Percentiles rank a stretch among this genome's conserved stretches.
Evolutionary conservation across 1,139 yeast species (phyloP).

Genomic region (Scheffersomyces titani): DNA sequence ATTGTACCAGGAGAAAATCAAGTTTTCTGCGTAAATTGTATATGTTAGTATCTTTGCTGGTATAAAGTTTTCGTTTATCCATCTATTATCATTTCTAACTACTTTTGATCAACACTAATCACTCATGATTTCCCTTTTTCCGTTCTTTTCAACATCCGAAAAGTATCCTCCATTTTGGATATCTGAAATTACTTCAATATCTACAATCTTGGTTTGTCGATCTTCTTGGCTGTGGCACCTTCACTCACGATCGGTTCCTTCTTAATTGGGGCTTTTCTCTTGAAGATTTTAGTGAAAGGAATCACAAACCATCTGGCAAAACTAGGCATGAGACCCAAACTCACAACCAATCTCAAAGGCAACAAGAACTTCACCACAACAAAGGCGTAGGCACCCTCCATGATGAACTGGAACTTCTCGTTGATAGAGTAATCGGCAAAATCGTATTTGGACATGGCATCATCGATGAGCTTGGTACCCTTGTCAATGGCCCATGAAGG

Average conservation of each 20-base stretch:
- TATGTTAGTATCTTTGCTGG: background rate
- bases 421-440: constrained; percentile 38
- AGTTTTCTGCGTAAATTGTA: background rate
- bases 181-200: constrained; percentile 1
- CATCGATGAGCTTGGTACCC: constrained; percentile 62
- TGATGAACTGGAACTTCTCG: constrained; percentile 57
- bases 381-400: constrained; percentile 89
- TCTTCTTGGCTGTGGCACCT: constrained; percentile 14
- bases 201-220: constrained; percentile 36
- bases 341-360: constrained; percentile 61
- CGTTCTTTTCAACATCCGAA: background rate
- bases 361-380: constrained; percentile 68
- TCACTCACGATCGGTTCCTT: constrained; percentile 5
- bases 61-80: no score
- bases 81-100: no score
- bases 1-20: background rate
- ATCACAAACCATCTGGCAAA: constrained; percentile 61
- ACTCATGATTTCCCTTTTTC: background rate
- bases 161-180: background rate
- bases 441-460: constrained; percentile 36
- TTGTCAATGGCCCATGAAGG: constrained; percentile 68
- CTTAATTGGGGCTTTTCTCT: constrained; percentile 9
- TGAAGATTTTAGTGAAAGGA: constrained; percentile 49
- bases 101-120: background rate
- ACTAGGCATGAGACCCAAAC: constrained; percentile 65